Evolutionary conservation across 768 basidiomycete species (phyloP), one percentile per base, ranked within the genome.

Genomic region (Sporobolomyces pararoseus): DNA sequence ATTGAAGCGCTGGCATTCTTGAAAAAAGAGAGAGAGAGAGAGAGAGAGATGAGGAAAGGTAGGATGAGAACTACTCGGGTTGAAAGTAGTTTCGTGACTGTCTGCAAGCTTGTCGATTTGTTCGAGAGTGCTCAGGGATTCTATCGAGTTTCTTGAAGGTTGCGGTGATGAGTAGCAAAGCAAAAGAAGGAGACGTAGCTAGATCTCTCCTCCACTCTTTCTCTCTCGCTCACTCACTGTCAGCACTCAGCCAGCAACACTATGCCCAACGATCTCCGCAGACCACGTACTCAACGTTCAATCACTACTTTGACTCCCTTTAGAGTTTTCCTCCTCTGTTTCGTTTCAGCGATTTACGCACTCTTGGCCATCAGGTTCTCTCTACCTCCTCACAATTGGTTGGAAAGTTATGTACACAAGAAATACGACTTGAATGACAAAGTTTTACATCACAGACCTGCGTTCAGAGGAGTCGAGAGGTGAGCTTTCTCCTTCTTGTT

Each of bases 321-420:
- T 16, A 62, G 63, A 34, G 27, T 62, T 25, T 55, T 72, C 31
- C 63, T 72, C 63, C 29, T 65, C 29, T 35, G 53, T 53, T 60
- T 61, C 58, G 21, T 68, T 44, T 42, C 31, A 39, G 64, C 69
- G 7, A 21, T 65, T 17, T 64, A 61, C 71, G 52, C 63, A 21
- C 44, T 65, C 62, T 19, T 31, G 46, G 66, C 71, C 14, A 23
- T 72, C 12, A 32, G 62, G 16, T 55, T 25, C 54, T 12, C 47
- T 27, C 71, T 67, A n/a, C 71, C 71, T 7, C 71, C 71, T 14
- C 39, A 42, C 58, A 51, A n/a, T 29, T 66, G 65, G 70, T 23
- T 66, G n/a, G 53, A 71, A 34, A 1, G 7, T 13, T 57, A 34
- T 23, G n/a, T 46, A 23, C 32, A 42, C 25, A 27, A 23, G 46